These are phyloP conservation scores for Fusarium citri DNA, from an alignment of 2,329 filamentous ascomycete genomes.

Conservation along the genomic window DNA sequence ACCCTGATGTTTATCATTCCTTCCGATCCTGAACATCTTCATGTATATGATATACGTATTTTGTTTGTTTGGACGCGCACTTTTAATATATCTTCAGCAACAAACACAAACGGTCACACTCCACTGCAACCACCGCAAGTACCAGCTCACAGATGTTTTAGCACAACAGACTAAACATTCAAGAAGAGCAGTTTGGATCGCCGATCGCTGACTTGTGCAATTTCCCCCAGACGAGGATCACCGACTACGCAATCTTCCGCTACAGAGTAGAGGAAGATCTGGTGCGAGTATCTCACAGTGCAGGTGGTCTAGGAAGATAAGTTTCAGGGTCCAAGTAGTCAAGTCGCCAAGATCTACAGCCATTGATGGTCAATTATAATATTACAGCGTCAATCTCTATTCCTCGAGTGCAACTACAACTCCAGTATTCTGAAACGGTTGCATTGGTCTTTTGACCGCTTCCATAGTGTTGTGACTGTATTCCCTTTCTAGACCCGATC, in stretches of 20 bases:
- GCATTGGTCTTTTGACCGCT: slow-evolving; percentile 3
- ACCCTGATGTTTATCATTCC: slow-evolving; percentile 20
- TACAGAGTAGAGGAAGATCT: neutral
- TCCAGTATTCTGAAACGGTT: neutral
- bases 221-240: slow-evolving; percentile 39
- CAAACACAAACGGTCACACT: slow-evolving; percentile 5
- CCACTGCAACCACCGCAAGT: slow-evolving; percentile 4
- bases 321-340: slow-evolving; percentile 7
- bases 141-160: slow-evolving; percentile 6
- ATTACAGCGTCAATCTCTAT: slow-evolving; percentile 7
- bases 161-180: slow-evolving; percentile 1
- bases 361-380: neutral
- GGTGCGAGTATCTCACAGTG: slow-evolving; percentile 34
- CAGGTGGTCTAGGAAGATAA: slow-evolving; percentile 3
- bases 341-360: neutral
- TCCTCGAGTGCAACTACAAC: slow-evolving; percentile 7
- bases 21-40: slow-evolving; percentile 12
- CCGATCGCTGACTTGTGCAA: slow-evolving; percentile 17
- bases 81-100: slow-evolving; percentile 1
- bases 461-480: neutral
- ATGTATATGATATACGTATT: neutral
- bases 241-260: neutral
- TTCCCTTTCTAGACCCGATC: neutral
- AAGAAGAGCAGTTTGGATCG: slow-evolving; percentile 16
- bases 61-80: neutral